Evolutionary conservation across 768 basidiomycete genomes (phyloP).

Genomic region (Fomitopsis pulvina): DNA sequence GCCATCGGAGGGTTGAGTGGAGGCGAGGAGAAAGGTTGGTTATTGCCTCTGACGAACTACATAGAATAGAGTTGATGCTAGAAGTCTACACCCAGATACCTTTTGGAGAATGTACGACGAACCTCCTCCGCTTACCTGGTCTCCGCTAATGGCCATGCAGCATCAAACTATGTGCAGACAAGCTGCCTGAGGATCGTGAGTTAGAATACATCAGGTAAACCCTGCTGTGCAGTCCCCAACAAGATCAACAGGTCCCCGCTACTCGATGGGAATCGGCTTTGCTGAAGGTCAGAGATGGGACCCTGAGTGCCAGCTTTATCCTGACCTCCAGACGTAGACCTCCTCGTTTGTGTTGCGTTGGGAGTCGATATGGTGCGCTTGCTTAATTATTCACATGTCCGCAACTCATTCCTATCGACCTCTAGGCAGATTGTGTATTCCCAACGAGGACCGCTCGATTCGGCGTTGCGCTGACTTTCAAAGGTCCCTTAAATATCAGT

Average conservation of each 20-base stretch:
- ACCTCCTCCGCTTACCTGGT: conserved; percentile 4
- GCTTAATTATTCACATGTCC: neutral
- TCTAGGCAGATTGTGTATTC: conserved; percentile 87
- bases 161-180: conserved; percentile 76
- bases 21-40: conserved; percentile 81
- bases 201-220: no score
- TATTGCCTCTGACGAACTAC: neutral
- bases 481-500: conserved; percentile 82
- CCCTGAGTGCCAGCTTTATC: neutral
- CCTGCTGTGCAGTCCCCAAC: no score
- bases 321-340: conserved; percentile 39
- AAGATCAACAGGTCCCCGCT: conserved; percentile 60
- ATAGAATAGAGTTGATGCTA: neutral
- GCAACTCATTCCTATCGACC: neutral
- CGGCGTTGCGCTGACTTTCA: conserved; percentile 80
- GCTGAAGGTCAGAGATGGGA: conserved; percentile 93
- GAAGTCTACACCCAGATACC: conserved; percentile 55
- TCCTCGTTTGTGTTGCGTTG: conserved; percentile 86
- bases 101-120: conserved; percentile 77
- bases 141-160: conserved; percentile 29
- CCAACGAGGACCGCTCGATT: conserved; percentile 90
- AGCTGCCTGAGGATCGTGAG: conserved; percentile 73
- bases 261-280: conserved; percentile 91
- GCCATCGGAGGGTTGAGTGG: conserved; percentile 89
- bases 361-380: conserved; percentile 80